Conservation (phyloP, 805 yeast species). For the Candida ficus region DNA sequence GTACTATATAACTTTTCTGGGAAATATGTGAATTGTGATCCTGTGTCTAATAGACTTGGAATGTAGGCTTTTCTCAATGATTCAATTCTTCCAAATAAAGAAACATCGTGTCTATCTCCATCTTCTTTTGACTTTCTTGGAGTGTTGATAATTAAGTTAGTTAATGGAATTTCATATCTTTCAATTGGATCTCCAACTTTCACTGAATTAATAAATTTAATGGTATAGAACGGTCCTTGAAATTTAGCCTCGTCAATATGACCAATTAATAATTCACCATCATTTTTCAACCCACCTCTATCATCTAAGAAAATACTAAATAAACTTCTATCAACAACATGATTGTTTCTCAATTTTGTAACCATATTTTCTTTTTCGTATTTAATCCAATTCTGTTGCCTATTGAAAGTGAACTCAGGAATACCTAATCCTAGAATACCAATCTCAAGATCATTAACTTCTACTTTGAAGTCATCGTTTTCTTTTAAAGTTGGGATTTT, state of each 20-base stretch:
- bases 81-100: constrained; percentile 8
- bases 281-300: not conserved
- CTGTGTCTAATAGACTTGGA: constrained; percentile 19
- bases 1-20: constrained; percentile 13
- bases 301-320: constrained; percentile 19
- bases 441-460: constrained; percentile 18
- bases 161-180: constrained; percentile 12
- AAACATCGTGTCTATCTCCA: not conserved
- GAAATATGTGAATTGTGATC: constrained; percentile 16
- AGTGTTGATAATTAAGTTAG: constrained; percentile 7
- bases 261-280: constrained; percentile 32
- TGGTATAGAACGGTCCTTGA: constrained; percentile 27
- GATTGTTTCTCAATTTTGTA: constrained; percentile 6
- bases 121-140: not conserved
- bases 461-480: not conserved
- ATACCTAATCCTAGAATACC: constrained; percentile 43
- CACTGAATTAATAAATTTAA: constrained; percentile 25
- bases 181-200: constrained; percentile 6
- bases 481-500: constrained; percentile 4
- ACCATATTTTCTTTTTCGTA: constrained; percentile 11
- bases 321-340: constrained; percentile 10
- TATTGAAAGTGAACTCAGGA: constrained; percentile 8
- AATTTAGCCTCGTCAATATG: constrained; percentile 37
- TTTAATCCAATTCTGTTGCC: not conserved
- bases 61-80: constrained; percentile 4